Evolutionary conservation across 148 eudicot genomes (phyloP).

Genomic region (Fallopia convolvulus): DNA sequence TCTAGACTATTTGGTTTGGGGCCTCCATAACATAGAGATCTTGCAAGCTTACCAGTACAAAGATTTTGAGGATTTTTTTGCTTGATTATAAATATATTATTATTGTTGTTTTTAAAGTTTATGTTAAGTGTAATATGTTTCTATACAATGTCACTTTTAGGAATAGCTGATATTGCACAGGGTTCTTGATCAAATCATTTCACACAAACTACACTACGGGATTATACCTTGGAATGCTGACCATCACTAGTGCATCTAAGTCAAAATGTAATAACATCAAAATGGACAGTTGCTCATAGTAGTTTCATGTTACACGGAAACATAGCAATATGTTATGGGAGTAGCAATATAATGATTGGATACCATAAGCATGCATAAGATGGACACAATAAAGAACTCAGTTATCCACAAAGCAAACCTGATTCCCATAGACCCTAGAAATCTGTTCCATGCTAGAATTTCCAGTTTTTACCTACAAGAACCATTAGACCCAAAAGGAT

Average conservation of each 20-base stretch:
- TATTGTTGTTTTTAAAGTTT: background rate
- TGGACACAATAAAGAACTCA: background rate
- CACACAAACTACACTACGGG: background rate
- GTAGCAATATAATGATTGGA: background rate
- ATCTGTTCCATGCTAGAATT: conserved; percentile 88
- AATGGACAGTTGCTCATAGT: background rate
- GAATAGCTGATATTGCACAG: background rate
- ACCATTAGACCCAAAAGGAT: background rate
- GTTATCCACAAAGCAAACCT: conserved; percentile 37
- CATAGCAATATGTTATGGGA: background rate
- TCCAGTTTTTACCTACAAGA: conserved; percentile 68
- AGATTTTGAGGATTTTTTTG: background rate
- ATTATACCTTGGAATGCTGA: background rate
- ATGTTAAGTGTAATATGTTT: background rate
- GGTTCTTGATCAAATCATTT: background rate
- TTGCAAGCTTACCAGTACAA: background rate
- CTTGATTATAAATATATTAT: background rate
- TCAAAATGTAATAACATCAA: background rate
- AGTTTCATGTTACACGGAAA: background rate
- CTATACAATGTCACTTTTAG: background rate
- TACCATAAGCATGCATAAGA: background rate
- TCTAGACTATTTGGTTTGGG: background rate
- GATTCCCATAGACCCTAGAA: conserved; percentile 91
- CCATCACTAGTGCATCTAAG: background rate
- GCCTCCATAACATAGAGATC: background rate